Percentiles rank a stretch among this genome's conserved stretches.
Conservation (phyloP, 495 filamentous ascomycete species). For the Letharia lupina region DNA sequence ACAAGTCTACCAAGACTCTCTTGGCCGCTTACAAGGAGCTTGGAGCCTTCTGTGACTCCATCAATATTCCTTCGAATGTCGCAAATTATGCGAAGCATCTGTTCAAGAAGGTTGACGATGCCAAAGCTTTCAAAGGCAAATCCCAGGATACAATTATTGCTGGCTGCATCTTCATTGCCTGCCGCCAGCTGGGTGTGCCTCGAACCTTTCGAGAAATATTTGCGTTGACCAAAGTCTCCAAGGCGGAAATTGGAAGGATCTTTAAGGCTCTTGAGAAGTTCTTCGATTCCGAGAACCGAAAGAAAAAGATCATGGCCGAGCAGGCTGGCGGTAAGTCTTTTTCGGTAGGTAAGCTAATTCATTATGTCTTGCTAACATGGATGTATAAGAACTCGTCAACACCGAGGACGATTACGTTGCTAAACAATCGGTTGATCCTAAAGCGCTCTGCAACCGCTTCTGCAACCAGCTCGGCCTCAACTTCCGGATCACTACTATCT, state of each 20-base stretch:
- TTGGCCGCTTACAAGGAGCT: slow-evolving; percentile 85
- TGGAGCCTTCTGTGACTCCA: slow-evolving; percentile 74
- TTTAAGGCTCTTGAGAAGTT: slow-evolving; percentile 91
- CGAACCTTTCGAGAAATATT: slow-evolving; percentile 92
- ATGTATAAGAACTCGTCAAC: slow-evolving; percentile 30
- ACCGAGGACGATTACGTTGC: slow-evolving; percentile 55
- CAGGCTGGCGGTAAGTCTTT: slow-evolving; percentile 39
- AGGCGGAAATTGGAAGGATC: slow-evolving; percentile 93
- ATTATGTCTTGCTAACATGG: slow-evolving; percentile 11
- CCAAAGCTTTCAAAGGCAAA: slow-evolving; percentile 90
- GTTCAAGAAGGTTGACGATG: slow-evolving; percentile 87
- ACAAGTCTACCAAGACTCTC: slow-evolving; percentile 76
- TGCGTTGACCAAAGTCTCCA: slow-evolving; percentile 81
- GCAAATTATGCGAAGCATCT: slow-evolving; percentile 85
- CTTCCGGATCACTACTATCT: slow-evolving; percentile 59
- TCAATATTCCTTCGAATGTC: slow-evolving; percentile 68
- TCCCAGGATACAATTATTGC: slow-evolving; percentile 89
- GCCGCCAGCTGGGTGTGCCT: slow-evolving; percentile 75
- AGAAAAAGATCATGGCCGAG: slow-evolving; percentile 42
- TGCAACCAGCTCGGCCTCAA: slow-evolving; percentile 70
- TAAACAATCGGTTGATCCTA: slow-evolving; percentile 71
- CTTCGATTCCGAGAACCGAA: slow-evolving; percentile 53
- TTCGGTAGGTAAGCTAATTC: slow-evolving; percentile 7
- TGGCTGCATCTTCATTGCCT: slow-evolving; percentile 94
- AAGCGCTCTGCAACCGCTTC: slow-evolving; percentile 80